These are phyloP conservation scores for Rhodotorula sp. DNA, from an alignment of 1,284 basidiomycete species.

Conservation along the genomic window DNA sequence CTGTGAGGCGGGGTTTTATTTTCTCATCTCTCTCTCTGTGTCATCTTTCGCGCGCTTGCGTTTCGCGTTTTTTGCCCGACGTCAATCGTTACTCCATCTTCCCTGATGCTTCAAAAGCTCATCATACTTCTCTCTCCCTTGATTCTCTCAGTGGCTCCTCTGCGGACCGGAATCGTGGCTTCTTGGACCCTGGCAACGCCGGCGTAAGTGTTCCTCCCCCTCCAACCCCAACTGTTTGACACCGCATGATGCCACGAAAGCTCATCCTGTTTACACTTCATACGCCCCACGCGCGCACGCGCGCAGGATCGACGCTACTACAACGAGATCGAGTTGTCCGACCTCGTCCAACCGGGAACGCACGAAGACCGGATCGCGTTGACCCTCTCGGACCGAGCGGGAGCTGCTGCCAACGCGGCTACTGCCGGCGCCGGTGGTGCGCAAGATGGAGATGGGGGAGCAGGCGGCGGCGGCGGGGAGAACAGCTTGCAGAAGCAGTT, in stretches of 20 bases:
- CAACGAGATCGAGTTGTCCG: slow-evolving; percentile 78
- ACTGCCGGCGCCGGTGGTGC: slow-evolving; percentile 1
- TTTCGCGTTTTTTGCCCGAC: too few relatives aligned
- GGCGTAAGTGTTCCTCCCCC: slow-evolving; percentile 19
- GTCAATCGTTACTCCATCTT: too few relatives aligned
- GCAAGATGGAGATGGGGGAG: slow-evolving; percentile 8
- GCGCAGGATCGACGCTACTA: slow-evolving; percentile 54
- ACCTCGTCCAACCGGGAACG: slow-evolving; percentile 65
- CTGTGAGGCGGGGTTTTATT: slow-evolving; percentile 44
- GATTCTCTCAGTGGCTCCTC: background rate
- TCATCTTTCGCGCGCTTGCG: too few relatives aligned
- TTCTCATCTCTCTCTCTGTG: too few relatives aligned
- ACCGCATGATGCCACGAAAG: slow-evolving; percentile 28
- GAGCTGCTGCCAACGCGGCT: background rate
- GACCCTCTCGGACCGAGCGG: slow-evolving; percentile 60
- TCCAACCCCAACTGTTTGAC: background rate
- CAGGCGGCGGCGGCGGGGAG: background rate
- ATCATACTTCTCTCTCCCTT: background rate
- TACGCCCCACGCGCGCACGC: background rate
- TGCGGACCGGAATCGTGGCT: slow-evolving; percentile 11
- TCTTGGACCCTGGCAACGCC: slow-evolving; percentile 37
- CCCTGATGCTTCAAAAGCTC: too few relatives aligned
- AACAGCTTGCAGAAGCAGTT: background rate
- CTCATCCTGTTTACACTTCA: too few relatives aligned
- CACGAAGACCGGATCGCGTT: slow-evolving; percentile 67